These are phyloP conservation scores for Rhytidhysteron rufulum DNA, from an alignment of 2,329 filamentous ascomycete genomes.

Conservation along the genomic window DNA sequence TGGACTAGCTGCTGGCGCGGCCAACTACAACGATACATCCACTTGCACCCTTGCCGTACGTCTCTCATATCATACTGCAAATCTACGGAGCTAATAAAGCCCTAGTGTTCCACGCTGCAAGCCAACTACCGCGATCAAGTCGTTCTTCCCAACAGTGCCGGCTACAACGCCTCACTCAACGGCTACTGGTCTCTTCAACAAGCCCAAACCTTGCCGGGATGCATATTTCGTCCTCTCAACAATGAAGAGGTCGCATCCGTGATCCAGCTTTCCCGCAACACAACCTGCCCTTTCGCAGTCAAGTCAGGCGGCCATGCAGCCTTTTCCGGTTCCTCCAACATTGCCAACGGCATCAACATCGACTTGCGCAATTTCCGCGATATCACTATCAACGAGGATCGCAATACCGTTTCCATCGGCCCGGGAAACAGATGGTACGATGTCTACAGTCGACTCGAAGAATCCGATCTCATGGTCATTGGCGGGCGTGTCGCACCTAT, in stretches of 20 bases:
- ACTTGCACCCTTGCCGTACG: no score
- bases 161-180: no score
- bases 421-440: conserved; percentile 28
- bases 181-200: conserved; percentile 29
- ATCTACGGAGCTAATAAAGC: no score
- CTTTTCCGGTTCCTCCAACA: conserved; percentile 39
- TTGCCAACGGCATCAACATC: conserved; percentile 42
- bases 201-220: conserved; percentile 15
- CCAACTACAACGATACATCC: no score
- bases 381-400: conserved; percentile 21
- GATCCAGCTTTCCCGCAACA: conserved; percentile 8
- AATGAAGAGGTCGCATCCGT: conserved; percentile 7
- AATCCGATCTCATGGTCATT: conserved; percentile 18
- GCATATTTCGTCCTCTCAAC: conserved; percentile 20
- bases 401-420: conserved; percentile 20
- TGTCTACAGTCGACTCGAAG: conserved; percentile 24
- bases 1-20: no score
- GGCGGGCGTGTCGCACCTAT: conserved; percentile 29
- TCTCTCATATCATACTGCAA: no score
- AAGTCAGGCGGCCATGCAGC: conserved; percentile 44
- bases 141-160: no score
- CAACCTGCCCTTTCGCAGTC: conserved; percentile 38
- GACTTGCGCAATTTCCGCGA: conserved; percentile 33
- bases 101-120: no score
- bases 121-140: no score